These are phyloP conservation scores for Sporothrix pallida DNA, from an alignment of 2,329 filamentous ascomycete species.

Conservation along the genomic window DNA sequence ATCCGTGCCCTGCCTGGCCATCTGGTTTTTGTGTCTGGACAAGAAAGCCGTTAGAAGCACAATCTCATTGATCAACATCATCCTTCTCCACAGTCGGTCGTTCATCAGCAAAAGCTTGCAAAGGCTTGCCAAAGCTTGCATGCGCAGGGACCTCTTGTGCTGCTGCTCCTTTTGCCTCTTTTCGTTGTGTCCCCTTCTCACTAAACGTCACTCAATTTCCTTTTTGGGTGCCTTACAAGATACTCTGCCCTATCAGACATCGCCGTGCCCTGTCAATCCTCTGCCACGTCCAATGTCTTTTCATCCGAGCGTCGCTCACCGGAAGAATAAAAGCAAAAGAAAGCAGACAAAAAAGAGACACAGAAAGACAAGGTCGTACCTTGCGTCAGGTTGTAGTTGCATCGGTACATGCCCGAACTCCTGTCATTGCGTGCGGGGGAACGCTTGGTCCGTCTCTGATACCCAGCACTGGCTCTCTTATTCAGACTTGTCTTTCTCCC, in stretches of 20 bases:
- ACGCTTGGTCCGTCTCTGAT: background rate
- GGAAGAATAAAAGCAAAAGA: too few relatives aligned
- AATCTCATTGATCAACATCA: background rate
- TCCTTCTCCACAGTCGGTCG: background rate
- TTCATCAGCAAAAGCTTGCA: background rate
- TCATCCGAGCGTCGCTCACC: background rate
- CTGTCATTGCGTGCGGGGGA: constrained; percentile 16
- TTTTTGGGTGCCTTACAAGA: background rate
- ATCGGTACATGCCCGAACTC: constrained; percentile 19
- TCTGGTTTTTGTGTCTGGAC: too few relatives aligned
- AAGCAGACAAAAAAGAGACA: background rate
- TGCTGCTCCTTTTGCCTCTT: background rate
- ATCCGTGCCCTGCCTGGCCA: constrained; percentile 3
- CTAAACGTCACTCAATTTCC: background rate
- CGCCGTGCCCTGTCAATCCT: background rate
- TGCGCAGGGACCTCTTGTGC: background rate
- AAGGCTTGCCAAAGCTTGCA: background rate
- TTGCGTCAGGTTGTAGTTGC: constrained; percentile 17
- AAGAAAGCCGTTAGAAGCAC: too few relatives aligned
- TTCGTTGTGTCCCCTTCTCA: background rate
- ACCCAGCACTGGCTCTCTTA: too few relatives aligned
- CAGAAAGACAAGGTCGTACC: background rate
- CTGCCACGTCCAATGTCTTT: background rate
- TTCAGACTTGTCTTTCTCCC: background rate
- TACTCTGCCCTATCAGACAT: background rate